A percentile compares a stretch with the other conserved stretches of the same genome.
These are phyloP conservation scores for Pulveroboletus sp. DNA, from an alignment of 768 basidiomycete genomes.

Conservation along the genomic window DNA sequence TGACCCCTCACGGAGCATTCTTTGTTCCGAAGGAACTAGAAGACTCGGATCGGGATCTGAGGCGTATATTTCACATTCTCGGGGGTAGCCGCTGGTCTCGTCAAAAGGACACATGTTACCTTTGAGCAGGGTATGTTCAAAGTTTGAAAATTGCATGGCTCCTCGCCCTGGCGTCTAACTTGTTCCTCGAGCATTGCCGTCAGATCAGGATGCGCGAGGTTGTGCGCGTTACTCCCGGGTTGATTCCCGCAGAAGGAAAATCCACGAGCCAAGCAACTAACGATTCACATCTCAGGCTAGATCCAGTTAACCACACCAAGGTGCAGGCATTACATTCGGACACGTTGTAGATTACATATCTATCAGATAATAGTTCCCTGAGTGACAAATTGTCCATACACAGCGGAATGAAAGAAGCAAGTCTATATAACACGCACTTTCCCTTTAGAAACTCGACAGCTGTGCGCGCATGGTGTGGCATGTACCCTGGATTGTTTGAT, in stretches of 20 bases:
- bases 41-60: slow-evolving; percentile 1
- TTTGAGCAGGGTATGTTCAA: not conserved
- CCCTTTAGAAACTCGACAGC: slow-evolving; percentile 6
- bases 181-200: slow-evolving; percentile 5
- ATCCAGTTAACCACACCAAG: not conserved
- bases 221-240: not conserved
- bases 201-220: slow-evolving; percentile 1
- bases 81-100: slow-evolving; percentile 1
- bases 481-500: slow-evolving; percentile 10
- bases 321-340: slow-evolving; percentile 6
- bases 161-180: not conserved
- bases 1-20: not conserved
- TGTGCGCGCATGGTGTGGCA: slow-evolving; percentile 3
- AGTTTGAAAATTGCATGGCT: not conserved
- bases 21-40: slow-evolving; percentile 4
- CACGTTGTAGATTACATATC: slow-evolving; percentile 28
- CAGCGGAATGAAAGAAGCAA: slow-evolving; percentile 16
- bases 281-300: not conserved
- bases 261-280: not conserved
- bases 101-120: not conserved
- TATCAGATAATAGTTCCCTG: slow-evolving; percentile 21
- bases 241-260: too few species aligned
- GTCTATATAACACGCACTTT: slow-evolving; percentile 9
- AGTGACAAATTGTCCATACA: slow-evolving; percentile 27
- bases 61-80: slow-evolving; percentile 4